Evolutionary conservation across 345 rosid genomes (phyloP), one percentile per base, ranked within the genome.

Genomic region (Populus davidiana): DNA sequence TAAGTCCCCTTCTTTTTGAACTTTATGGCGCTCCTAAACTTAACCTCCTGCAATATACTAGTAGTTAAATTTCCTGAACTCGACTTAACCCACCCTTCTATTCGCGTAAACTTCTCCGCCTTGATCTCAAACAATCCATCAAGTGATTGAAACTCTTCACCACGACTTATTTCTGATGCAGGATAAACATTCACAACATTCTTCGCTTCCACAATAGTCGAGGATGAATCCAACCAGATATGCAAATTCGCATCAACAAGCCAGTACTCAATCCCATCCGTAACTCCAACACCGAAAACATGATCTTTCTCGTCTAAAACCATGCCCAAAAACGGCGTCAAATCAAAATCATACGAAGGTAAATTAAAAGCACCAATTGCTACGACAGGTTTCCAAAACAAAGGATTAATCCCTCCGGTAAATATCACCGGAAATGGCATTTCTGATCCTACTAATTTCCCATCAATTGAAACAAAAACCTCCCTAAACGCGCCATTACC

Each of bases 361-460:
- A 95, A 82, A 80, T 87, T 74, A 76, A 95, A 93, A 6, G 91
- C 96, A 29, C 93, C 96, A 20, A 92, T 90, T 3, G 89, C 91
- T 74, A 93, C 97, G 16, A 89, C 80, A 6, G 97, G 97, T 77
- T 90, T 88, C 98, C 99, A 95, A 70, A 93, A 86, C 71, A 95
- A 81, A 0, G 99, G 98, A 56, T 95, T 95, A 68, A 93, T 87
- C 63, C 98, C 96, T 1, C 99, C 99, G 1, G 93, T 87, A 74
- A 91, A 93, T 11, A 95, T 80, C 23, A 95, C 94, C 33, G 99
- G 98, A 71, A 91, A 89, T 36, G 89, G 93, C 23, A 92, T 83
- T 75, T 88, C 92, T 0, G 99, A 95, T 33, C 89, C 98, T 7
- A 86, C 89, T n/a, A 90, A 81, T 29, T 75, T 81, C 67, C 93